A percentile compares a stretch with the other conserved stretches of the same genome.
phyloP scores from a whole-genome alignment of 352 stramenopile species.

The Thalassiosira hispida region DNA sequence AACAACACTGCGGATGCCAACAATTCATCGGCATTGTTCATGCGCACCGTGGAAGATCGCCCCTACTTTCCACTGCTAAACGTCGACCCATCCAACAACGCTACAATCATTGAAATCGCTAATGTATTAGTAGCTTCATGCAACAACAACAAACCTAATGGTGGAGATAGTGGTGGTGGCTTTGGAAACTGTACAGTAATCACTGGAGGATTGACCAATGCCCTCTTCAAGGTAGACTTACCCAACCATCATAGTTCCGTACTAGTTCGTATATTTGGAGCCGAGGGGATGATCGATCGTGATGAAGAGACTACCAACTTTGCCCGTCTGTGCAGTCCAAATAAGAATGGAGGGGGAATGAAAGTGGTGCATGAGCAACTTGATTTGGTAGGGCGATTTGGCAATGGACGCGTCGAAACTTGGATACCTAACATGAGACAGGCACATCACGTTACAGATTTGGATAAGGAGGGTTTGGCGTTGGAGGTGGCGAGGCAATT shows the following conservation, averaged over 20 bases:
- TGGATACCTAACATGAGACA: conserved; percentile 50
- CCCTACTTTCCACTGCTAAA: conserved; percentile 55
- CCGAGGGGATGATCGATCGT: conserved; percentile 62
- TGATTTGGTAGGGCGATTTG: conserved; percentile 58
- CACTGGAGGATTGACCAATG: conserved; percentile 60
- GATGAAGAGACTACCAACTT: conserved; percentile 62
- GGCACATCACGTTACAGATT: conserved; percentile 21
- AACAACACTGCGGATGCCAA: background rate
- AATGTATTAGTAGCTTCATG: conserved; percentile 2
- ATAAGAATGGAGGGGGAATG: background rate
- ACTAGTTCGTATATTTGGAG: conserved; percentile 61
- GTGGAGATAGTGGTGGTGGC: background rate
- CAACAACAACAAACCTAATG: conserved; percentile 2
- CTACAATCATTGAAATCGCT: conserved; percentile 17
- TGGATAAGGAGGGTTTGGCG: conserved; percentile 16
- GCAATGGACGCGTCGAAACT: conserved; percentile 62
- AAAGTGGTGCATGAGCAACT: conserved; percentile 30
- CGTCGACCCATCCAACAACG: conserved; percentile 34
- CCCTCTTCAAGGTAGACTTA: conserved; percentile 49
- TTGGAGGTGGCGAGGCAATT: conserved; percentile 45
- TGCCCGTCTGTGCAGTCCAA: conserved; percentile 44
- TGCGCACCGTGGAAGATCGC: conserved; percentile 39
- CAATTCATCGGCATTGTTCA: background rate
- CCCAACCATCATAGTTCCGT: conserved; percentile 18
- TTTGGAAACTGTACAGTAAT: conserved; percentile 34